phyloP scores from a whole-genome alignment of 2,329 filamentous ascomycete species.

The Ceratocystiopsis minuta region DNA sequence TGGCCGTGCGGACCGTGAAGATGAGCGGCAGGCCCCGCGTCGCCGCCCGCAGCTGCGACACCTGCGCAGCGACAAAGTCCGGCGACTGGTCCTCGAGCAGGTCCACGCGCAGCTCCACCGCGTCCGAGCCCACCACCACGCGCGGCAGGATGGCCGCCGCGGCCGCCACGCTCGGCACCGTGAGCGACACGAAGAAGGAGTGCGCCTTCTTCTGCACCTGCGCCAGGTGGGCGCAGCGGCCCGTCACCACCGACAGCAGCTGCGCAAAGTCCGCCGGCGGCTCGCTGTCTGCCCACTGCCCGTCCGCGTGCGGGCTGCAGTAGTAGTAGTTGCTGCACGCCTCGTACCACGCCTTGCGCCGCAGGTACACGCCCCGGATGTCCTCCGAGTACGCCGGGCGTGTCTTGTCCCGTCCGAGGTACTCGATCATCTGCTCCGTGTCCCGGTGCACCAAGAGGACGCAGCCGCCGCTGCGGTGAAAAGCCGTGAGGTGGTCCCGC shows the following conservation, averaged over 20 bases:
- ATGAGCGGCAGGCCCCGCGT: conserved; percentile 50
- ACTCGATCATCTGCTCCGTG: conserved; percentile 74
- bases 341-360: conserved; percentile 75
- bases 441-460: conserved; percentile 80
- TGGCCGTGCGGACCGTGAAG: conserved; percentile 73
- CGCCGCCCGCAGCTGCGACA: conserved; percentile 57
- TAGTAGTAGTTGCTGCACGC: conserved; percentile 92
- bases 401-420: conserved; percentile 73
- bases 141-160: conserved; percentile 47
- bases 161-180: conserved; percentile 53
- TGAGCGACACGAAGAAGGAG: conserved; percentile 87
- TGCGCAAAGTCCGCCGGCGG: conserved; percentile 51
- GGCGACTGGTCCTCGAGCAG: conserved; percentile 57
- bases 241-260: conserved; percentile 54
- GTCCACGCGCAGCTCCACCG: conserved; percentile 87
- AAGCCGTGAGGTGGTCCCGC: conserved; percentile 54
- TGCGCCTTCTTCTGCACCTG: conserved; percentile 45
- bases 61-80: conserved; percentile 66
- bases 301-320: conserved; percentile 51
- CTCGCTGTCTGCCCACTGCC: conserved; percentile 17
- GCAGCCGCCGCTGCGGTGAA: conserved; percentile 57
- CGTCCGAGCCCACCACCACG: conserved; percentile 72
- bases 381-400: conserved; percentile 85
- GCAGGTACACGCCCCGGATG: conserved; percentile 77
- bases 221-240: conserved; percentile 36